Evolutionary conservation across 441 rosid genomes (phyloP).

Genomic region (Macaranga tanarius): DNA sequence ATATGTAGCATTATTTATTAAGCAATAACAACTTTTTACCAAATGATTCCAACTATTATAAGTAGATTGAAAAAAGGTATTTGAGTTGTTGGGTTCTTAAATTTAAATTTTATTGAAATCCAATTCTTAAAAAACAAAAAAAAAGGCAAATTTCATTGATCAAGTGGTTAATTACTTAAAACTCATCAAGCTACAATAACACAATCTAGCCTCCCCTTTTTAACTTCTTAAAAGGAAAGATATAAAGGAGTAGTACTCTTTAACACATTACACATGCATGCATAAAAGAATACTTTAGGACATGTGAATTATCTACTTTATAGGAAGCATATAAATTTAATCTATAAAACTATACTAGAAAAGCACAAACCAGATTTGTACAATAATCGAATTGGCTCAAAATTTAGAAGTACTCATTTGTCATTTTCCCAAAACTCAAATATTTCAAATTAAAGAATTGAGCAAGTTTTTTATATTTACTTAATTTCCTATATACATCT

Average conservation of each 20-base stretch:
- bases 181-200: not conserved
- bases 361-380: conserved; percentile 4
- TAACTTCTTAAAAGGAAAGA: not conserved
- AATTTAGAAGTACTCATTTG: conserved; percentile 13
- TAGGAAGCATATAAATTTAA: not conserved
- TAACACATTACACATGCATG: conserved; percentile 4
- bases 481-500: no score
- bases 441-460: not conserved
- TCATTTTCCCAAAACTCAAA: not conserved
- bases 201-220: not conserved
- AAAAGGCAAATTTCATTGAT: not conserved
- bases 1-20: no score
- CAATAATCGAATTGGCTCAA: not conserved
- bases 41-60: no score
- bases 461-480: not conserved
- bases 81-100: no score
- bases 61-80: no score
- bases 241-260: not conserved
- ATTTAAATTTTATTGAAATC: no score
- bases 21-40: no score
- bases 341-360: not conserved
- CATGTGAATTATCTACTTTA: conserved; percentile 25
- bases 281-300: not conserved
- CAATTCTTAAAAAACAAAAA: no score
- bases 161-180: not conserved